phyloP scores from a whole-genome alignment of 371 early-diverging fungal genomes.

The Haplosporangium sp. region DNA sequence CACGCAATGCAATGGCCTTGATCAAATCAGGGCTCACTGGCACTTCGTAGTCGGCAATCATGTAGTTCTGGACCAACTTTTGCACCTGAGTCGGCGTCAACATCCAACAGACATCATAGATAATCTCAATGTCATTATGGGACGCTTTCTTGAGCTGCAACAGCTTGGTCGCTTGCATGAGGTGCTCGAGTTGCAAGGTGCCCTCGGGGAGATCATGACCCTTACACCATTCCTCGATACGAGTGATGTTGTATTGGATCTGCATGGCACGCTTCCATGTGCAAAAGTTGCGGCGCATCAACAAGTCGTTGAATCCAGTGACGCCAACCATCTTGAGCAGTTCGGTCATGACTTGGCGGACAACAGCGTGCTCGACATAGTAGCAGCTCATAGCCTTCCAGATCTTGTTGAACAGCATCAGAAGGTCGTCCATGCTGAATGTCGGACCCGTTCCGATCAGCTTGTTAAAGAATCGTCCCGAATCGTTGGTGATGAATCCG shows the following conservation, averaged over 20 bases:
- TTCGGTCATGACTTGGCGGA: slow-evolving; percentile 89
- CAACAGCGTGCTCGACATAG: slow-evolving; percentile 85
- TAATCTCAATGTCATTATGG: slow-evolving; percentile 90
- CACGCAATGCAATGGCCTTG: slow-evolving; percentile 88
- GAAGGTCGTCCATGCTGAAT: slow-evolving; percentile 91
- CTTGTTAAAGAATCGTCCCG: slow-evolving; percentile 86
- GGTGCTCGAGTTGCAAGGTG: slow-evolving; percentile 88
- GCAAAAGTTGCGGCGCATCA: slow-evolving; percentile 91
- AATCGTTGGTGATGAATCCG: slow-evolving; percentile 90
- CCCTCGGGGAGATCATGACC: slow-evolving; percentile 90
- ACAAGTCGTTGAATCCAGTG: slow-evolving; percentile 92
- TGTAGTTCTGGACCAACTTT: slow-evolving; percentile 89
- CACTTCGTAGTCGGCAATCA: slow-evolving; percentile 81
- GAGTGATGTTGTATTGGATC: slow-evolving; percentile 96
- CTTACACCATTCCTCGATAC: slow-evolving; percentile 98
- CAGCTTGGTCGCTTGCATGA: slow-evolving; percentile 95
- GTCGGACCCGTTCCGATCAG: slow-evolving; percentile 78
- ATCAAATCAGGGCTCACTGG: slow-evolving; percentile 91
- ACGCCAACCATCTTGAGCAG: slow-evolving; percentile 92
- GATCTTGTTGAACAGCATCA: slow-evolving; percentile 91
- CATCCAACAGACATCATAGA: slow-evolving; percentile 96
- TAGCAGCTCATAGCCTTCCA: slow-evolving; percentile 95
- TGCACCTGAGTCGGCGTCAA: slow-evolving; percentile 95
- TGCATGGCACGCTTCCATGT: slow-evolving; percentile 95
- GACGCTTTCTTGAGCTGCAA: slow-evolving; percentile 94